These are phyloP conservation scores for Pelargonium australe DNA, from an alignment of 441 rosid genomes.

Conservation along the genomic window DNA sequence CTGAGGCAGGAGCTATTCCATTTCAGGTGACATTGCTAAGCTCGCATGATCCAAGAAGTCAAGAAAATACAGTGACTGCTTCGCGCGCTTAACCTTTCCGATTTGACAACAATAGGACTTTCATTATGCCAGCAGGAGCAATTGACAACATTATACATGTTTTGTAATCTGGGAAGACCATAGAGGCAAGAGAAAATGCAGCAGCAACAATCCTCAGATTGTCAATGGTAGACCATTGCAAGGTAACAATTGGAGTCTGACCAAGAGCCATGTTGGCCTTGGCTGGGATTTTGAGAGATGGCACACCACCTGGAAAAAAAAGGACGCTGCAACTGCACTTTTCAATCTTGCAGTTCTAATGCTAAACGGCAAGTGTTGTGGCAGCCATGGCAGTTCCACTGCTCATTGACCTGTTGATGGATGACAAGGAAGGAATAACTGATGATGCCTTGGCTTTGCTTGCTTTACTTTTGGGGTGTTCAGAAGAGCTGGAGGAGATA, in stretches of 20 bases:
- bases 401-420: slow-evolving; percentile 51
- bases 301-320: slow-evolving; percentile 46
- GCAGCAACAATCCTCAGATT: slow-evolving; percentile 66
- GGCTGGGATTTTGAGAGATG: slow-evolving; percentile 46
- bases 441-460: slow-evolving; percentile 54
- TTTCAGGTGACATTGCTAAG: slow-evolving; percentile 46
- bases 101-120: slow-evolving; percentile 54
- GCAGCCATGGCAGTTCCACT: slow-evolving; percentile 42
- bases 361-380: slow-evolving; percentile 39
- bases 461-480: slow-evolving; percentile 36
- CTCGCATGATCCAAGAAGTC: slow-evolving; percentile 49
- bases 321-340: slow-evolving; percentile 44
- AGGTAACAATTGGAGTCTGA: slow-evolving; percentile 40
- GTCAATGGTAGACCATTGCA: slow-evolving; percentile 48
- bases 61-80: slow-evolving; percentile 64
- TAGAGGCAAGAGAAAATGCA: slow-evolving; percentile 71
- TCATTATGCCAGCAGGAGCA: slow-evolving; percentile 70
- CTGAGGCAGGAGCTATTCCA: slow-evolving; percentile 66
- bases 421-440: slow-evolving; percentile 60
- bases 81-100: slow-evolving; percentile 52
- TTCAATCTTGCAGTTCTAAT: slow-evolving; percentile 41
- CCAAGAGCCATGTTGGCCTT: slow-evolving; percentile 47
- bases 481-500: slow-evolving; percentile 44
- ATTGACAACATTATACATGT: slow-evolving; percentile 44
- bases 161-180: slow-evolving; percentile 51